Base-by-base conservation (phyloP, 176 grass and related monocot genomes). In the Triticum monococcum region DNA sequence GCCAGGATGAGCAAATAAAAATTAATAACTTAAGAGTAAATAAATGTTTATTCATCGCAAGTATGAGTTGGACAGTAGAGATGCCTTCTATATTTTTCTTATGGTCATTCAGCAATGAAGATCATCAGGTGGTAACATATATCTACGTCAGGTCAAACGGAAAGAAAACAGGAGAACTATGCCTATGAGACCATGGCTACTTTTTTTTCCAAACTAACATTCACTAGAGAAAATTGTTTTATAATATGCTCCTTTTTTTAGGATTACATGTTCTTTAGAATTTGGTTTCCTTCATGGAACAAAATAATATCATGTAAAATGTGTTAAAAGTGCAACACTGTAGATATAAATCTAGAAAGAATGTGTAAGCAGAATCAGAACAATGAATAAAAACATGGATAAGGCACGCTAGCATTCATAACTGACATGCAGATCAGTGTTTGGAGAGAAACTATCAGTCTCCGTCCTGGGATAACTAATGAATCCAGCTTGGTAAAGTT, bases 401-500 rank as follows among this genome's bases (percentile, higher is more conserved):
- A 80, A 91, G 68, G 64, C 2, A 23, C 25, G 16, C 30, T 48
- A 48, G 45, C 9, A 48, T 56, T 79, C 38, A 75, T 74, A 89
- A 95, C 93, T 83, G 35, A 95, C 96, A 88, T 93, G 83, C 66
- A 98, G 79, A 52, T 98, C 93, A 79, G 91, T 95, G 82, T 98
- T 98, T 52, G 84, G 91, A 78, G 93, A 98, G 91, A 98, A 95
- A 76, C 81, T 93, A 85, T 98, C 96, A 45, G 93, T 98, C 85
- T 98, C 93, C 48, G 93, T 98, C 88, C 96, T 92, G 32, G 96
- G 96, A 92, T 98, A 98, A 89, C 96, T 98, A 79, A 98, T 89
- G 88, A 95, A 94, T 85, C 96, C 93, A 82, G 88, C 84, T 88
- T 98, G 96, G 84, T 98, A 98, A 70, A 94, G 80, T 72, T 95